A percentile compares a stretch with the other conserved stretches of the same genome.
phyloP scores from a whole-genome alignment of 257 asterid species.

The Apocynum venetum region DNA sequence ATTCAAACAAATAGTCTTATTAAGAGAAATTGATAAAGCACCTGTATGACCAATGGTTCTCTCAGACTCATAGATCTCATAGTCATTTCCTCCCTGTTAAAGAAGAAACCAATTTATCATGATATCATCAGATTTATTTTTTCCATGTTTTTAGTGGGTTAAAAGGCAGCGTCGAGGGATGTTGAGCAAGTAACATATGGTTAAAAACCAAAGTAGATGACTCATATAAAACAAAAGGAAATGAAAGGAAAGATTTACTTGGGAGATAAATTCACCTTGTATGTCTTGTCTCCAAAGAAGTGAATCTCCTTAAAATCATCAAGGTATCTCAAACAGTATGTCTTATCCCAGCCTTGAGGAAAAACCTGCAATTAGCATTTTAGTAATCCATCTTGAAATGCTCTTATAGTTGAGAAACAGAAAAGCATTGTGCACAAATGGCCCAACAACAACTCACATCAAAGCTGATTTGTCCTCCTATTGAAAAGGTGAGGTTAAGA shows the following conservation, averaged over 20 bases:
- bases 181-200: neutral
- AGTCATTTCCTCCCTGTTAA: conserved; percentile 89
- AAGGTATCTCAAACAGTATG: conserved; percentile 84
- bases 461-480: conserved; percentile 97
- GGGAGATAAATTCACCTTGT: conserved; percentile 51
- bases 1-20: neutral
- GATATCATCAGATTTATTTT: neutral
- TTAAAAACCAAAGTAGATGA: neutral
- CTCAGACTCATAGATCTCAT: conserved; percentile 81
- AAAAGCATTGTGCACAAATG: neutral
- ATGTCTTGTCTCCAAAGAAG: conserved; percentile 97
- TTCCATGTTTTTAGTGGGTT: neutral
- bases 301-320: conserved; percentile 81
- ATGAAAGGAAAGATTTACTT: neutral
- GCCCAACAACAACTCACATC: conserved; percentile 53
- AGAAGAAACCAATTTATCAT: neutral
- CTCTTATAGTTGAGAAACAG: neutral
- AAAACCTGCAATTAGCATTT: conserved; percentile 54
- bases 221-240: neutral
- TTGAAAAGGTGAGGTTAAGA: conserved; percentile 70
- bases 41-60: conserved; percentile 95
- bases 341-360: conserved; percentile 98
- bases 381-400: neutral
- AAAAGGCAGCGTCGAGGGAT: neutral
- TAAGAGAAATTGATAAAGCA: conserved; percentile 13